These are phyloP conservation scores for Coccomyxa sp. DNA, from an alignment of 139 green algal species.

Conservation along the genomic window DNA sequence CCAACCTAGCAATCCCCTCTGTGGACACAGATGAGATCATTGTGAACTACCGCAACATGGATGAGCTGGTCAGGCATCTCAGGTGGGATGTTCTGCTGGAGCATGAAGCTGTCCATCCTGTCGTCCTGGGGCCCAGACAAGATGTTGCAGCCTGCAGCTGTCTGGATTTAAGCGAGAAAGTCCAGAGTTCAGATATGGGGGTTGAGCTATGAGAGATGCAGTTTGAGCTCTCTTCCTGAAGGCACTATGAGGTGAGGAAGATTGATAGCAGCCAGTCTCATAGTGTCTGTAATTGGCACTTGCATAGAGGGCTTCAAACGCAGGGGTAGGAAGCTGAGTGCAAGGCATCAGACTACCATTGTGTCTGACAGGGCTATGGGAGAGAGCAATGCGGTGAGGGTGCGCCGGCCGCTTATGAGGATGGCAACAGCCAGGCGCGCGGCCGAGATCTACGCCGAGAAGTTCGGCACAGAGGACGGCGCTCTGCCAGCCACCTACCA, in stretches of 20 bases:
- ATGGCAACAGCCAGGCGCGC: slow-evolving; percentile 55
- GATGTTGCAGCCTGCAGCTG: too few species aligned
- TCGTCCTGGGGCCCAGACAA: background rate
- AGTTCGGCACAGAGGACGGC: slow-evolving; percentile 43
- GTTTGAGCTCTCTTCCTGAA: too few species aligned
- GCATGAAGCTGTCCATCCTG: background rate
- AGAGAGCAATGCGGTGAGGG: slow-evolving; percentile 62
- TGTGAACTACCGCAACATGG: slow-evolving; percentile 48
- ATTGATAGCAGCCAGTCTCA: background rate
- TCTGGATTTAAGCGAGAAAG: too few species aligned
- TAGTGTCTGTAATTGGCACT: too few species aligned
- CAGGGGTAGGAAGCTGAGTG: too few species aligned
- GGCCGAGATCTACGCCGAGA: slow-evolving; percentile 51
- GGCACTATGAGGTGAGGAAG: background rate
- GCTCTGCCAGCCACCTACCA: slow-evolving; percentile 46
- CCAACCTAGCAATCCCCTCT: slow-evolving; percentile 61
- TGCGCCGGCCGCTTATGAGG: slow-evolving; percentile 32
- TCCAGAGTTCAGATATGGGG: too few species aligned
- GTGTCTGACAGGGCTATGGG: slow-evolving; percentile 61
- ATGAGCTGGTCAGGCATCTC: slow-evolving; percentile 64
- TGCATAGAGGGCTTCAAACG: too few species aligned
- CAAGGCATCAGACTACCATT: too few species aligned
- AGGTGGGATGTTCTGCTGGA: background rate
- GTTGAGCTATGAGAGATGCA: too few species aligned
- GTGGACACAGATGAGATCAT: slow-evolving; percentile 77